These are phyloP conservation scores for Fusarium nelsonii DNA, from an alignment of 2,329 filamentous ascomycete species.

Conservation along the genomic window DNA sequence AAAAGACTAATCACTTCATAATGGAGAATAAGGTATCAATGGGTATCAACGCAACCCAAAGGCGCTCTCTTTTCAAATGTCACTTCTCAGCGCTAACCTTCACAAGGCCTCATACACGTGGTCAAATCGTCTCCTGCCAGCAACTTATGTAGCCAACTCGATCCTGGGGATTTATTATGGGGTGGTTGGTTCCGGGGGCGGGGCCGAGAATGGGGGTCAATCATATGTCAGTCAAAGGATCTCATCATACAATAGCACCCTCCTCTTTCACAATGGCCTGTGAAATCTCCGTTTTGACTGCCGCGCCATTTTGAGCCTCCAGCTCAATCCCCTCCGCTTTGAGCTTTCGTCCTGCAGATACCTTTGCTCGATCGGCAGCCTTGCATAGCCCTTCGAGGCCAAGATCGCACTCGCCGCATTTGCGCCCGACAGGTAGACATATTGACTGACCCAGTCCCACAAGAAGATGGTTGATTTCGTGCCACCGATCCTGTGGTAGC, in stretches of 20 bases:
- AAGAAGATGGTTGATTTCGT: conserved; percentile 90
- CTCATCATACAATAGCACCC: conserved; percentile 36
- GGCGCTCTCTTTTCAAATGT: conserved; percentile 7
- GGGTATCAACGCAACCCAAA: conserved; percentile 38
- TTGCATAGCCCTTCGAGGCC: conserved; percentile 81
- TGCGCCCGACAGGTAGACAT: conserved; percentile 81
- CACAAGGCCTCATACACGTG: conserved; percentile 36
- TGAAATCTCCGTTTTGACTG: conserved; percentile 44
- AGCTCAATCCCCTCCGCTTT: conserved; percentile 49
- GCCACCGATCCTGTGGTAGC: conserved; percentile 88
- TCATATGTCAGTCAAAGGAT: conserved; percentile 22
- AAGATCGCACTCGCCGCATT: conserved; percentile 88
- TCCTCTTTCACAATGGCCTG: conserved; percentile 49
- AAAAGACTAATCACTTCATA: conserved; percentile 17
- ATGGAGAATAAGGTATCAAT: conserved; percentile 27
- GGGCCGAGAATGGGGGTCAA: conserved; percentile 34
- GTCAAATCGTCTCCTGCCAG: conserved; percentile 36
- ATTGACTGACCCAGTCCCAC: conserved; percentile 91
- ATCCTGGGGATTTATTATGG: conserved; percentile 39
- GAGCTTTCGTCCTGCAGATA: conserved; percentile 66
- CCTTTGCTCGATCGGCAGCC: conserved; percentile 75
- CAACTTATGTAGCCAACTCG: conserved; percentile 18
- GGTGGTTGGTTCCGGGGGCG: conserved; percentile 41
- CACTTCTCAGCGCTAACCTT: conserved; percentile 14
- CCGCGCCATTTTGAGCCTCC: conserved; percentile 40